Conservation (phyloP, 2,329 filamentous ascomycete genomes). For the Pestalotiopsis sp. region DNA sequence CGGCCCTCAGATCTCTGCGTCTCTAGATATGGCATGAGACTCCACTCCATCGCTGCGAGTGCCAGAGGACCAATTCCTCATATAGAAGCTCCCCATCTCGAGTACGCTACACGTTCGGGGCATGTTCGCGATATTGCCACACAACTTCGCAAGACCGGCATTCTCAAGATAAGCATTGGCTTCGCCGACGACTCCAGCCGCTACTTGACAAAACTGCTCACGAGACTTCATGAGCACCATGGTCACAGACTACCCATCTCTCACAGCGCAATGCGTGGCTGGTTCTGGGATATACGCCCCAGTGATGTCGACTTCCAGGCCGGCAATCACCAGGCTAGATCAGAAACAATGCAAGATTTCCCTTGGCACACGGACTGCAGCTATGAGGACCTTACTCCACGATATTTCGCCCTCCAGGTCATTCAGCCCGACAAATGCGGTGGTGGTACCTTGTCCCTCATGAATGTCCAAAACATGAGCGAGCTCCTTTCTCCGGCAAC, state of each 20-base stretch:
- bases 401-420: conserved; percentile 45
- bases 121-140: too few species aligned
- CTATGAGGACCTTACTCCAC: conserved; percentile 39
- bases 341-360: conserved; percentile 45
- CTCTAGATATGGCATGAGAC: too few species aligned
- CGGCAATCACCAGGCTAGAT: conserved; percentile 36
- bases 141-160: conserved; percentile 22
- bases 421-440: conserved; percentile 42
- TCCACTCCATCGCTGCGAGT: too few species aligned
- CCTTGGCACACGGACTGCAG: conserved; percentile 49
- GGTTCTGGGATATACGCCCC: conserved; percentile 48
- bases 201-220: conserved; percentile 37
- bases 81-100: too few species aligned
- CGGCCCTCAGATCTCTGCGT: too few species aligned
- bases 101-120: too few species aligned
- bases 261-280: conserved; percentile 42
- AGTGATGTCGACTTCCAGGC: conserved; percentile 30
- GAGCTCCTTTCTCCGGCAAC: conserved; percentile 28
- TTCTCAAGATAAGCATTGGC: conserved; percentile 37
- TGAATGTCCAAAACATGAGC: conserved; percentile 35
- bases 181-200: conserved; percentile 35
- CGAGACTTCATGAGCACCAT: conserved; percentile 34
- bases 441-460: conserved; percentile 41
- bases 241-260: conserved; percentile 40
- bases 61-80: too few species aligned